Evolutionary conservation across 495 filamentous ascomycete species (phyloP), one percentile per base, ranked within the genome.

Genomic region (Hyaloscypha hepaticicola): DNA sequence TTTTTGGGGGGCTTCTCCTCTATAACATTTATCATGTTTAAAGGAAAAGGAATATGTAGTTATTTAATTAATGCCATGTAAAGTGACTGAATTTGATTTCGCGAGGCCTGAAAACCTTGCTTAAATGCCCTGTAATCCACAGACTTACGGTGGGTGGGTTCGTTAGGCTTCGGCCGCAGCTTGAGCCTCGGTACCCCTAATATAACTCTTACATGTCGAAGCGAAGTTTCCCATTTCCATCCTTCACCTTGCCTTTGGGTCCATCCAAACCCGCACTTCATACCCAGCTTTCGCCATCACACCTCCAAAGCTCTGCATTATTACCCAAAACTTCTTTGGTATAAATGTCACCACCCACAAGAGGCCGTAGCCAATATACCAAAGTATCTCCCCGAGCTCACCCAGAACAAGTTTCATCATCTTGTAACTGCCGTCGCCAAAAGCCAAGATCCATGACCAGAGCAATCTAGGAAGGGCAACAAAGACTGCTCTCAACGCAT

Each of bases 251-350:
- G 63, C 55, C 71, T 79, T 79, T 11, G 78, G 78, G 34, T 79
- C 75, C 34, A 80, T 64, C 72, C 69, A 78, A 3, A 78, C 76
- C 64, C 74, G 34, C 0, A 79, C 66, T 69, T 80, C 78, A 28
- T 77, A 66, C 21, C 70, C 72, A 7, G 71, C 78, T 48, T 74
- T 75, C 7, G 60, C 71, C 1, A 77, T 60, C n/a, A 72, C 74
- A 2, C 62, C 59, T 28, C 72, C 74, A 21, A 77, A 66, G 11
- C 62, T 70, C 12, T 55, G 27, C 12, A 78, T 5, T 0, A 80
- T 74, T 29, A 71, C 67, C 61, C 70, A 65, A 8, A 77, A 26
- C 72, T 77, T 73, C 45, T 63, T 60, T 4, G 77, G 77, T 1
- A 79, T 66, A 63, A 71, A 78, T 24, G 68, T 63, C 21, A 72